These are phyloP conservation scores for Ophiosphaerella korrae DNA, from an alignment of 2,329 filamentous ascomycete species.

Conservation along the genomic window DNA sequence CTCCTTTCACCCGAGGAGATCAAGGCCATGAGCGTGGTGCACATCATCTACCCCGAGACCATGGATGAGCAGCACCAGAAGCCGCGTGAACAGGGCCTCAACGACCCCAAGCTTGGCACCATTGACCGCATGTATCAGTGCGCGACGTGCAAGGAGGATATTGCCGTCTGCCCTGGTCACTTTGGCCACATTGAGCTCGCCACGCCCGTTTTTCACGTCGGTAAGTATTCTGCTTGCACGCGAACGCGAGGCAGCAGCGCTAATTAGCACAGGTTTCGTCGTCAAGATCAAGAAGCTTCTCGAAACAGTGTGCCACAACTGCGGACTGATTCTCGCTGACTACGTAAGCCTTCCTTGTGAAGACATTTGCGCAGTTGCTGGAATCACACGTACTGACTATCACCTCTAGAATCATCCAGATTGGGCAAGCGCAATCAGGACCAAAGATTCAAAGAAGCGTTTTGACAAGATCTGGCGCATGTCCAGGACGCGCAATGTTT, in stretches of 20 bases:
- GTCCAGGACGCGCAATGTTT: conserved; percentile 86
- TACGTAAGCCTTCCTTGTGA: conserved; percentile 82
- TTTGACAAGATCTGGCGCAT: conserved; percentile 92
- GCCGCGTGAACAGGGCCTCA: conserved; percentile 88
- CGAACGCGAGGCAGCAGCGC: background rate
- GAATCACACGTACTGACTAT: conserved; percentile 63
- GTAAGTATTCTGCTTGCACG: conserved; percentile 50
- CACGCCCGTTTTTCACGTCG: conserved; percentile 89
- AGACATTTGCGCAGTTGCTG: conserved; percentile 56
- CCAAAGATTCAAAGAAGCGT: conserved; percentile 90
- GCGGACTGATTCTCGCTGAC: conserved; percentile 96
- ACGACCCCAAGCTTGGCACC: conserved; percentile 93
- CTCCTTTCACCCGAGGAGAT: conserved; percentile 98
- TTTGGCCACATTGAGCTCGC: conserved; percentile 99
- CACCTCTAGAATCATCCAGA: conserved; percentile 69
- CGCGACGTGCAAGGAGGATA: conserved; percentile 93
- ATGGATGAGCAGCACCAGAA: conserved; percentile 96
- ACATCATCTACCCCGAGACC: conserved; percentile 97
- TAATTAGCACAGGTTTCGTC: conserved; percentile 73
- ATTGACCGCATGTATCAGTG: conserved; percentile 96
- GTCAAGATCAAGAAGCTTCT: conserved; percentile 99
- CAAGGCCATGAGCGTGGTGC: conserved; percentile 96
- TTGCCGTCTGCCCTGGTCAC: conserved; percentile 94
- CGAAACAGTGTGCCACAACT: conserved; percentile 98
- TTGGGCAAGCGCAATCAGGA: conserved; percentile 79